These are phyloP conservation scores for Syzygium aromaticum DNA, from an alignment of 345 rosid genomes.

Conservation along the genomic window DNA sequence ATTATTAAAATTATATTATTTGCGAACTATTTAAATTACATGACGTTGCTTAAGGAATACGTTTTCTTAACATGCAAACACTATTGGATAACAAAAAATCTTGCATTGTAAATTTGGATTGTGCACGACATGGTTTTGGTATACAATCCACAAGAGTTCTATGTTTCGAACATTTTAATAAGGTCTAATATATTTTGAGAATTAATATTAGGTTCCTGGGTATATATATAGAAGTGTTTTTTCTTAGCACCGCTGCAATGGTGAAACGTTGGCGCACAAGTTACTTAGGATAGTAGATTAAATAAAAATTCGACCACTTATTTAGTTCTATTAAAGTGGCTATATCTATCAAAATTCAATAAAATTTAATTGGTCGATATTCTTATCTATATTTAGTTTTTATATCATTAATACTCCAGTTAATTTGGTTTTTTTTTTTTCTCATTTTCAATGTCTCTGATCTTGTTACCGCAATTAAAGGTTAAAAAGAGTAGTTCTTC, in stretches of 20 bases:
- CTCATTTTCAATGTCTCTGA: background rate
- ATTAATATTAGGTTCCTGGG: background rate
- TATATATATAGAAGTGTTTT: no score
- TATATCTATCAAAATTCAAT: background rate
- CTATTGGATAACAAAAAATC: background rate
- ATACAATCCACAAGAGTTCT: background rate
- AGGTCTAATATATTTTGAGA: background rate
- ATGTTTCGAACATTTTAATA: background rate
- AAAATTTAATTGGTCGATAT: background rate
- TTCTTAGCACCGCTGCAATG: background rate
- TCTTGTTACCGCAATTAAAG: background rate
- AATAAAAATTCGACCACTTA: background rate
- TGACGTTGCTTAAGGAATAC: background rate
- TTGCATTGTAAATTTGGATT: background rate
- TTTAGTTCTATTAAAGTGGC: background rate
- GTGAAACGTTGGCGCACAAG: background rate
- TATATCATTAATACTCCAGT: background rate
- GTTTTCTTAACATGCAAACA: background rate
- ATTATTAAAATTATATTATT: background rate
- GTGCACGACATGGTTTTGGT: background rate
- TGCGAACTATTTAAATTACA: background rate
- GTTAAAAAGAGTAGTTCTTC: background rate
- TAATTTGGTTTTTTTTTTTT: background rate
- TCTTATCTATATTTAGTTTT: fast-evolving
- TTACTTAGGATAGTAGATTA: background rate